These are phyloP conservation scores for Testicularia cyperi DNA, from an alignment of 1,284 basidiomycete genomes.

Conservation along the genomic window DNA sequence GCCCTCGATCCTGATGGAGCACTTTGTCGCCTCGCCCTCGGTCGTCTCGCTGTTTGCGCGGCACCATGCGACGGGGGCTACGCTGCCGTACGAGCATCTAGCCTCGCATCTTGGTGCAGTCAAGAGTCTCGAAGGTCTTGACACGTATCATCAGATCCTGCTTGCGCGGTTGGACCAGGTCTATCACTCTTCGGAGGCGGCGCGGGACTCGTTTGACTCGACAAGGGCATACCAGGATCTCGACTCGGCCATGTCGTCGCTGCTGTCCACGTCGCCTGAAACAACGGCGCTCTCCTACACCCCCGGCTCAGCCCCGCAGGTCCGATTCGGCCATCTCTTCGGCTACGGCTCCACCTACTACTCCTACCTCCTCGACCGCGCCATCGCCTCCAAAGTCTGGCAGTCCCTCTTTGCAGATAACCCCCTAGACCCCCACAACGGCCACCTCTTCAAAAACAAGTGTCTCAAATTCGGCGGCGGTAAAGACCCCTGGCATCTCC, in stretches of 20 bases:
- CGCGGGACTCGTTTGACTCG: constrained; percentile 65
- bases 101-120: constrained; percentile 46
- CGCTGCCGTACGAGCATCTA: constrained; percentile 70
- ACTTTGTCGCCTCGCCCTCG: constrained; percentile 78
- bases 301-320: constrained; percentile 68
- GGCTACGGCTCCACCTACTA: constrained; percentile 98
- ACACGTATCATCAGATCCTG: constrained; percentile 87
- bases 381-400: constrained; percentile 90
- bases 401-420: constrained; percentile 69
- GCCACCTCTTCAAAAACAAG: constrained; percentile 77
- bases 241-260: constrained; percentile 27
- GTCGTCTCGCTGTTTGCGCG: constrained; percentile 77
- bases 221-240: constrained; percentile 65
- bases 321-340: constrained; percentile 90
- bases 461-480: constrained; percentile 83
- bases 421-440: constrained; percentile 60
- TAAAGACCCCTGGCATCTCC: constrained; percentile 89
- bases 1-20: constrained; percentile 98
- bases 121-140: constrained; percentile 62
- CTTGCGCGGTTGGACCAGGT: constrained; percentile 85
- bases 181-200: constrained; percentile 72
- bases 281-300: constrained; percentile 12
- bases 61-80: constrained; percentile 68
- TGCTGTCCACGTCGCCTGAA: no score
- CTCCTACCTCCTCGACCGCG: constrained; percentile 92